These are phyloP conservation scores for Laetiporus sulphureus DNA, from an alignment of 1,284 basidiomycete species.

Conservation along the genomic window DNA sequence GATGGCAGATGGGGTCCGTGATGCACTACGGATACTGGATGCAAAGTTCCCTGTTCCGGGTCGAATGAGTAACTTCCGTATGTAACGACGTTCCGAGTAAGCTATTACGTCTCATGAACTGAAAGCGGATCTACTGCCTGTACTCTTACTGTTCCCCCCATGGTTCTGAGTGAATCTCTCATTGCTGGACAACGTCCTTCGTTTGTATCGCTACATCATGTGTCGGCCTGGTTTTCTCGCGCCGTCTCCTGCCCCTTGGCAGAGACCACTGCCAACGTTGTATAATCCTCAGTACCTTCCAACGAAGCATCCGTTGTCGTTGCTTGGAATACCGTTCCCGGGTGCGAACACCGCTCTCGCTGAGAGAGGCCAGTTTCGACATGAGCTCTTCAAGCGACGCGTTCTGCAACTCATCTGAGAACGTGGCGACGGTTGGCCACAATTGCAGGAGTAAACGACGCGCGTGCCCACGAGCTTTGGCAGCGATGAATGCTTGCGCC, in stretches of 20 bases:
- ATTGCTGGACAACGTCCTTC: too few species aligned
- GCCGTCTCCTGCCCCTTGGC: too few species aligned
- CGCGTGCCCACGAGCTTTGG: slow-evolving; percentile 43
- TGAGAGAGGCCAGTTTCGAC: slow-evolving; percentile 35
- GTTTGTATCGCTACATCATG: too few species aligned
- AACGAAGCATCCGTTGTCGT: slow-evolving; percentile 16
- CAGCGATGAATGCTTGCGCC: slow-evolving; percentile 56
- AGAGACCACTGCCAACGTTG: slow-evolving; percentile 11
- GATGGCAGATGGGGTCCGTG: slow-evolving; percentile 68
- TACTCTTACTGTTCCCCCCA: too few species aligned
- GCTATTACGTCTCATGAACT: too few species aligned
- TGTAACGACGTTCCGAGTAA: too few species aligned
- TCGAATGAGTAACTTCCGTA: neutral
- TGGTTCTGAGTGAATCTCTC: too few species aligned
- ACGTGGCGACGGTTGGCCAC: slow-evolving; percentile 59
- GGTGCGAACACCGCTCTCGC: slow-evolving; percentile 8
- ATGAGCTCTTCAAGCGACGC: slow-evolving; percentile 40
- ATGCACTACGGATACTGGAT: slow-evolving; percentile 76
- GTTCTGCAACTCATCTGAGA: slow-evolving; percentile 40
- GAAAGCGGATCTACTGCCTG: too few species aligned
- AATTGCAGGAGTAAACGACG: slow-evolving; percentile 47
- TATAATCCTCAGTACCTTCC: slow-evolving; percentile 18
- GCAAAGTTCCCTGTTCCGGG: slow-evolving; percentile 42
- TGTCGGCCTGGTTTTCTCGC: too few species aligned
- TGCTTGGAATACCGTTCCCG: slow-evolving; percentile 7